Conservation (phyloP, 495 filamentous ascomycete species). For the Hypoxylon crocopeplum region DNA sequence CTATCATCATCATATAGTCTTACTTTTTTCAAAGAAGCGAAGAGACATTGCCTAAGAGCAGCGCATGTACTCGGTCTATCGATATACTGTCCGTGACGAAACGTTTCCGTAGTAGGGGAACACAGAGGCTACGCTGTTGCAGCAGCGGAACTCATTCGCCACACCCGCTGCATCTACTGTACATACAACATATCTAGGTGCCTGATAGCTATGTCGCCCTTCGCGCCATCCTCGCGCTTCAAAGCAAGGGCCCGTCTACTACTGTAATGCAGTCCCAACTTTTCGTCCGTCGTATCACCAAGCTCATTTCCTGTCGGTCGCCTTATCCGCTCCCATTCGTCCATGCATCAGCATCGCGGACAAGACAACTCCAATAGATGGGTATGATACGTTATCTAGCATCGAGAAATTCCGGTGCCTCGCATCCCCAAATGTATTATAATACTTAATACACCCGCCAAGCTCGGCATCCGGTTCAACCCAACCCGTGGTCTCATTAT, state of each 20-base stretch:
- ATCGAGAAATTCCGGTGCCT: conserved; percentile 4
- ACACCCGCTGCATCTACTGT: conserved; percentile 7
- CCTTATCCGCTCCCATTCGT: conserved; percentile 20
- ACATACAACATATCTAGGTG: background rate
- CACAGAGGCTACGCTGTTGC: background rate
- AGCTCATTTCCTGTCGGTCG: conserved; percentile 9
- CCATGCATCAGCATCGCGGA: conserved; percentile 9
- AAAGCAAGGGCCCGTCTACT: conserved; percentile 34
- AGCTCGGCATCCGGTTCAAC: conserved; percentile 20
- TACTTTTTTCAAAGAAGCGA: background rate
- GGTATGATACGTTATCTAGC: conserved; percentile 20
- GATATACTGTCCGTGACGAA: too few relatives aligned
- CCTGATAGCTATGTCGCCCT: conserved; percentile 8
- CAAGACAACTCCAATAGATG: too few relatives aligned
- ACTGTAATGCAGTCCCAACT: conserved; percentile 22
- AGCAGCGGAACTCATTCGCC: conserved; percentile 8
- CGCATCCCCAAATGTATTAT: conserved; percentile 6
- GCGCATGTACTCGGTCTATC: too few relatives aligned
- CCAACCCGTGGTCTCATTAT: conserved; percentile 8
- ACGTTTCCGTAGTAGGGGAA: conserved; percentile 4
- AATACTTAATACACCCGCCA: conserved; percentile 20
- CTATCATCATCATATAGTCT: background rate
- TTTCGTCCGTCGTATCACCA: conserved; percentile 23
- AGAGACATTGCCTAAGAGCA: background rate
- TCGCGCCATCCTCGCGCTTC: conserved; percentile 21